phyloP scores from a whole-genome alignment of 768 basidiomycete genomes.

The Leccinum olivaceopallidum region DNA sequence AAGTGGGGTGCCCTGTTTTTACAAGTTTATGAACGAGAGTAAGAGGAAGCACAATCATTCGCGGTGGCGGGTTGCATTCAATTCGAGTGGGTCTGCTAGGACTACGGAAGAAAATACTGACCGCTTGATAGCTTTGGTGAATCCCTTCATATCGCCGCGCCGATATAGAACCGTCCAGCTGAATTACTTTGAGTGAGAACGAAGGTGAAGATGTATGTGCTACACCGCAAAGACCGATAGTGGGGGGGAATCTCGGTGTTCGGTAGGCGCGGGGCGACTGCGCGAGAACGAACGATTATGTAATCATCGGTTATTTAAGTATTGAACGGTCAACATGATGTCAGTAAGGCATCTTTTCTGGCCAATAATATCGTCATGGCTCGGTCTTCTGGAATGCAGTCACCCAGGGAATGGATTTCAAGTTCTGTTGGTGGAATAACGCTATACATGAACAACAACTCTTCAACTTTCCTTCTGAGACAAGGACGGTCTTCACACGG shows the following conservation, averaged over 20 bases:
- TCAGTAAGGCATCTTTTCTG: not conserved
- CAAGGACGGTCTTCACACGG: not conserved
- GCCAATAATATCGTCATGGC: not conserved
- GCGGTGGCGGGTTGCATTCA: conserved; percentile 3
- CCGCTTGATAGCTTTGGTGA: conserved; percentile 79
- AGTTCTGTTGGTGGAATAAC: not conserved
- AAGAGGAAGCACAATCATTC: conserved; percentile 6
- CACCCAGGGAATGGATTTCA: not conserved
- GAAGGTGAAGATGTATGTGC: not conserved
- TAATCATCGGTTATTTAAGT: conserved; percentile 11
- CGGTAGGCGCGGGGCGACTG: not conserved
- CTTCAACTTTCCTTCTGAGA: not conserved
- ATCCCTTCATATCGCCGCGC: conserved; percentile 69
- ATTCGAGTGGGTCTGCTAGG: not conserved
- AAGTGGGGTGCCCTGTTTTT: conserved; percentile 80
- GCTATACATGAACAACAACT: not conserved
- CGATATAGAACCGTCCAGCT: not conserved
- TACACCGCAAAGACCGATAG: not conserved
- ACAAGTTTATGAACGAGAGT: conserved; percentile 12
- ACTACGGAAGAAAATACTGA: conserved; percentile 31
- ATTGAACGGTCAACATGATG: no score
- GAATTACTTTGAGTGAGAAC: not conserved
- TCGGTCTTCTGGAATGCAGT: not conserved
- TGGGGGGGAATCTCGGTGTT: not conserved
- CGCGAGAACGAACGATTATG: conserved; percentile 18